Conservation (phyloP, 495 filamentous ascomycete genomes). For the Penicillium turbatum region DNA sequence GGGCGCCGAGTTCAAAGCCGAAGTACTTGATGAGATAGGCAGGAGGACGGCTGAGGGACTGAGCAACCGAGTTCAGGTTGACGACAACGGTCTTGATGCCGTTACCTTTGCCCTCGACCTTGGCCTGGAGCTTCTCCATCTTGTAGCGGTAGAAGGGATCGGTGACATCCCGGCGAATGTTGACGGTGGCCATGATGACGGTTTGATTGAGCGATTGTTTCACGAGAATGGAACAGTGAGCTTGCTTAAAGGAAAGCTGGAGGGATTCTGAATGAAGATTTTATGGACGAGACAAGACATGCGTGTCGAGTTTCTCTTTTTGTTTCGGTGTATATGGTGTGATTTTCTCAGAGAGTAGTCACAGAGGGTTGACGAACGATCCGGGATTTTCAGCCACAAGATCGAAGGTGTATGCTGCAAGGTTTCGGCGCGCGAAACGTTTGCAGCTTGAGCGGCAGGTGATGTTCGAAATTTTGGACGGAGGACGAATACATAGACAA, state of each 20-base stretch:
- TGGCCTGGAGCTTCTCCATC: constrained; percentile 97
- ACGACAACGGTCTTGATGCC: constrained; percentile 94
- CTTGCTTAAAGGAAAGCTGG: constrained; percentile 33
- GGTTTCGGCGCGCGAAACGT: constrained; percentile 86
- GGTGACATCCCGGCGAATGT: constrained; percentile 96
- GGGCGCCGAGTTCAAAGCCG: constrained; percentile 95
- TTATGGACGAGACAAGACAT: constrained; percentile 51
- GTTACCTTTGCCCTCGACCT: constrained; percentile 99
- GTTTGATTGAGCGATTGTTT: constrained; percentile 23
- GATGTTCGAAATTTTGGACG: constrained; percentile 71
- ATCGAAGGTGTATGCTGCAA: constrained; percentile 76
- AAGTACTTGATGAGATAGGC: constrained; percentile 99
- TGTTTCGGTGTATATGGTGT: constrained; percentile 16
- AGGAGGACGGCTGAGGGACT: constrained; percentile 86
- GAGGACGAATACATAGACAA: constrained; percentile 81
- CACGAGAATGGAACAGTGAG: constrained; percentile 21
- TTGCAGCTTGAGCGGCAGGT: constrained; percentile 89
- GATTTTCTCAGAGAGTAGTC: constrained; percentile 22
- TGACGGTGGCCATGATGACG: constrained; percentile 83
- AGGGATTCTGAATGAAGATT: constrained; percentile 38
- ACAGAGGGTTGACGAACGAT: constrained; percentile 23
- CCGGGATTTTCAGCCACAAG: constrained; percentile 70
- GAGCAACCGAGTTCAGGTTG: constrained; percentile 92
- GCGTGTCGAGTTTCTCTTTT: constrained; percentile 49
- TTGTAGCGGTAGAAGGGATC: constrained; percentile 99